A percentile compares a stretch with the other conserved stretches of the same genome.
These are phyloP conservation scores for Angomonas desouzai DNA, from an alignment of 208 protist species.

Conservation along the genomic window DNA sequence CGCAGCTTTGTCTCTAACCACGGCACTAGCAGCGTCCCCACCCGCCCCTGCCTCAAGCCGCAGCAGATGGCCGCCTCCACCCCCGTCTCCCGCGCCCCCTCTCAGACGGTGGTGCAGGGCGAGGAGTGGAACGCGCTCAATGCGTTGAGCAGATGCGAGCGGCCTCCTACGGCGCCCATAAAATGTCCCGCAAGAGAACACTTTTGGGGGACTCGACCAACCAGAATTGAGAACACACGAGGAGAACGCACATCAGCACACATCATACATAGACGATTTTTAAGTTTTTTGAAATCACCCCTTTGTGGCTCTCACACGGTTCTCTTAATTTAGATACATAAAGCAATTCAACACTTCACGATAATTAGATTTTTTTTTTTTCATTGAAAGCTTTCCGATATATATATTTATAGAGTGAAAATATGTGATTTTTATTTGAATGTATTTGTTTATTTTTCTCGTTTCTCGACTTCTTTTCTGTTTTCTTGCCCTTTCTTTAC, in stretches of 20 bases:
- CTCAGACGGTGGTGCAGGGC: slow-evolving; percentile 32
- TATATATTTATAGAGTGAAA: slow-evolving; percentile 8
- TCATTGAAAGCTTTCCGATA: not conserved
- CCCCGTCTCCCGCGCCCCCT: slow-evolving; percentile 48
- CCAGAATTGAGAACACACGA: slow-evolving; percentile 22
- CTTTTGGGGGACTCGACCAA: slow-evolving; percentile 74
- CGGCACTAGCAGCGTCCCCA: slow-evolving; percentile 19
- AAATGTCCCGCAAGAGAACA: slow-evolving; percentile 53
- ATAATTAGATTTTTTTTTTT: no score
- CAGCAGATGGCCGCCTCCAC: slow-evolving; percentile 32
- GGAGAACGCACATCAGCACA: no score
- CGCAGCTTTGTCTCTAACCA: slow-evolving; percentile 43
- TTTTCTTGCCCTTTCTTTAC: slow-evolving; percentile 15
- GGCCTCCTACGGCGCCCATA: slow-evolving; percentile 45
- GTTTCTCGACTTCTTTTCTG: not conserved
- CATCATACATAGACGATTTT: no score
- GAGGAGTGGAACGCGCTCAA: slow-evolving; percentile 17
- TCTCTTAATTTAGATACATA: no score
- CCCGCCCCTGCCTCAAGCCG: slow-evolving; percentile 65
- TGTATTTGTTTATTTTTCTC: not conserved
- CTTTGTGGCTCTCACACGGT: no score
- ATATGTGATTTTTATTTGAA: not conserved
- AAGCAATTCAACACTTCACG: no score
- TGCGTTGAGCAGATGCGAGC: slow-evolving; percentile 46
- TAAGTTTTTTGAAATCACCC: no score